Base-by-base conservation (phyloP, 129 eudicot genomes). In the Calendula officinalis region DNA sequence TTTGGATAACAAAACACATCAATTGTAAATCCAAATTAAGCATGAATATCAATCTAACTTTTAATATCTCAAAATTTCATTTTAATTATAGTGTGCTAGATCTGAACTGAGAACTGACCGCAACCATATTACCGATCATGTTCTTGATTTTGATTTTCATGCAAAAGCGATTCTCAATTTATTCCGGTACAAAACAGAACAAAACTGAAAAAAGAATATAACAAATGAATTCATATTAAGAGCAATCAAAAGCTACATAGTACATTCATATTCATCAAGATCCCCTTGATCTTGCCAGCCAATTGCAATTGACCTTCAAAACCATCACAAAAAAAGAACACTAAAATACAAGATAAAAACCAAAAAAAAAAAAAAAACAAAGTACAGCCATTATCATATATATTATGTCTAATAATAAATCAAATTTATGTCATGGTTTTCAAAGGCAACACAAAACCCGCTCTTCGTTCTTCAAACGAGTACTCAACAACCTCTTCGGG, bases 381-480 rank as follows among this genome's bases (percentile, higher is more conserved):
- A 54, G 46, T 6, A 9, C 6, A 35, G 8, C 14, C 16, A 22
- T 3, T 2, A 41, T 39, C 37, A 57, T 43, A 10, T 27, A 57
- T 43, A 10, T 27, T 37, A 27, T 9, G 9, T 38, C 30, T 5
- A 7, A 6, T 8, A 46, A 48, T 17, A 57, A 13, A 48, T 84
- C 70, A 72, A 39, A 75, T 72, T 80, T 71, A 79, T 46, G 74
- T 45, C 35, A 67, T 69, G 22, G 67, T 62, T 66, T 80, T 80
- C 39, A 60, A 30, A 37, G 86, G 95, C 36, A 86, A 76, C 76
- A 77, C 71, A 80, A 86, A 86, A 39, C 95, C 97, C 16, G 91
- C 95, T 77, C 97, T 81, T 73, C 76, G 70, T 73, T 86, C 97
- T 81, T 90, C 97, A 49, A 90, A 86, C 6, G 97, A 90, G 75